Conservation (phyloP, 169 alveolate species). For the Cardiosporidium cionae region DNA sequence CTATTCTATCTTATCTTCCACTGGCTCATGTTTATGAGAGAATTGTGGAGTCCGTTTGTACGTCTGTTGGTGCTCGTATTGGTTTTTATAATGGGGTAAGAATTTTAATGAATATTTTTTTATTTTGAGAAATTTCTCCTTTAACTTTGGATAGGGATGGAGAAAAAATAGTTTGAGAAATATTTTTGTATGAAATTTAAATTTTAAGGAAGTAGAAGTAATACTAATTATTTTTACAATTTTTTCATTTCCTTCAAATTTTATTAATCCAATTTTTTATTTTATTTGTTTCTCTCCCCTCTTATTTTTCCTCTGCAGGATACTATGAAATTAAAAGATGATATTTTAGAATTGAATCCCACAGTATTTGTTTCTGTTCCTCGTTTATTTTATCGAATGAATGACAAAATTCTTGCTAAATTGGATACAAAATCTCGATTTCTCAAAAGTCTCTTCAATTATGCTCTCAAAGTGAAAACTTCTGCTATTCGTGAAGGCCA, state of each 20-base stretch:
- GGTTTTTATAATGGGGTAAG: constrained; percentile 33
- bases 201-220: neutral
- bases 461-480: constrained; percentile 41
- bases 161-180: neutral
- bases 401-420: constrained; percentile 68
- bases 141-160: neutral
- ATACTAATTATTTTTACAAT: neutral
- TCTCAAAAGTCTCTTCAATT: constrained; percentile 54
- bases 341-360: constrained; percentile 80
- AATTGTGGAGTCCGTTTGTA: constrained; percentile 47
- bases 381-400: constrained; percentile 78
- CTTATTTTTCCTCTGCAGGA: constrained; percentile 23
- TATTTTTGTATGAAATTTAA: neutral
- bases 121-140: neutral
- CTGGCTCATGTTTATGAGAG: constrained; percentile 91
- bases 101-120: neutral
- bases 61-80: constrained; percentile 31
- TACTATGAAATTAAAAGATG: constrained; percentile 67
- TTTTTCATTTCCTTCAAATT: neutral
- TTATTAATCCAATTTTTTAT: neutral
- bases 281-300: neutral
- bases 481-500: neutral
- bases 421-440: constrained; percentile 48
- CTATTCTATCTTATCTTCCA: constrained; percentile 85
- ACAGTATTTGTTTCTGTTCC: constrained; percentile 91